Conservation (phyloP, 306 rosid species). For the Vachellia pachyceras region DNA sequence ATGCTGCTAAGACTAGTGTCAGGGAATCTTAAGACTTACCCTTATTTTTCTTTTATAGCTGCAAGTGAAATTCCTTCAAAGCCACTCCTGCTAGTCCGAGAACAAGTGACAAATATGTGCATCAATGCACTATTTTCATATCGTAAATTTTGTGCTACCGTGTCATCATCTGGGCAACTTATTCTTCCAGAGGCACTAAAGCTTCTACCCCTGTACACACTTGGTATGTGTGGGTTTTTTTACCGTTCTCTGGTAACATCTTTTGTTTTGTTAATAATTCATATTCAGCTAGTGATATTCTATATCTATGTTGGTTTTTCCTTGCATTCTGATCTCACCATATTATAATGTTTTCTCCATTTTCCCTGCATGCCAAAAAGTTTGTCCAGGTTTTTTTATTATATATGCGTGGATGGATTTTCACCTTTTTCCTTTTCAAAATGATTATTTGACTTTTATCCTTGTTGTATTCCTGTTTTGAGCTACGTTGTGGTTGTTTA, state of each 20-base stretch:
- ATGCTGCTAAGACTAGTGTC: constrained; percentile 14
- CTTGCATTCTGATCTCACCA: constrained; percentile 11
- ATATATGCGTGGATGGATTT: constrained; percentile 2
- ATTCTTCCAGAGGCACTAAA: constrained; percentile 99
- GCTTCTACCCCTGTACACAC: constrained; percentile 93
- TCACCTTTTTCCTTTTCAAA: background rate
- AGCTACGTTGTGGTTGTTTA: constrained; percentile 24
- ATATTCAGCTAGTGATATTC: constrained; percentile 22
- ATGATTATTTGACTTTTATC: constrained; percentile 1
- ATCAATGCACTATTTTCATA: constrained; percentile 83
- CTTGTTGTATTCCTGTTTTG: constrained; percentile 21
- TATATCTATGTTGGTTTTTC: constrained; percentile 12
- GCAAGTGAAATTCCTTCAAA: constrained; percentile 80
- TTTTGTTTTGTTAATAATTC: constrained; percentile 17
- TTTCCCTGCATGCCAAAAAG: background rate
- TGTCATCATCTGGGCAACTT: constrained; percentile 96
- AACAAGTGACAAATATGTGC: constrained; percentile 88
- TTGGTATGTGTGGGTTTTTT: constrained; percentile 61
- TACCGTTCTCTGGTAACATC: too few species aligned
- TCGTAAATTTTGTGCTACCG: constrained; percentile 96
- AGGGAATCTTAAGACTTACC: constrained; percentile 25
- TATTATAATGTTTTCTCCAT: background rate
- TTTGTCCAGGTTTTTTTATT: constrained; percentile 36
- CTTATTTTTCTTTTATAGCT: constrained; percentile 57
- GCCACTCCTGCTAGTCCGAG: constrained; percentile 82